phyloP scores from a whole-genome alignment of 2,329 filamentous ascomycete species.

The Diaporthe amygdali region DNA sequence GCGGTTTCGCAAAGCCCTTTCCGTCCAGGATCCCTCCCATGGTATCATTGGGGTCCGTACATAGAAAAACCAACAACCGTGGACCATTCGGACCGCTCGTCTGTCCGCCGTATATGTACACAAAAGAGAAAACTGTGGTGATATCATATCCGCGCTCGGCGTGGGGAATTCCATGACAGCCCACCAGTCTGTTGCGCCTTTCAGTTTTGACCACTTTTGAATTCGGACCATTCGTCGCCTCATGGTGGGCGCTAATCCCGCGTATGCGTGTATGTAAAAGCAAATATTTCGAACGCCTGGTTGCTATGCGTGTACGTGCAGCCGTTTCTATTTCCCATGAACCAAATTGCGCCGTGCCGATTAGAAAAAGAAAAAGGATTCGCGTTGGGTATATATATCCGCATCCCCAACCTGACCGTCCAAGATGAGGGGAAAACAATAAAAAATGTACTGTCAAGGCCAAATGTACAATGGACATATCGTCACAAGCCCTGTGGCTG shows the following conservation, averaged over 20 bases:
- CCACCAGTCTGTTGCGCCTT: neutral
- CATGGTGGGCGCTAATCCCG: neutral
- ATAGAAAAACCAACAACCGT: slow-evolving; percentile 1
- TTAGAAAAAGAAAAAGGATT: neutral
- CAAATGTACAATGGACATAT: neutral
- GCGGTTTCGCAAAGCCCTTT: neutral
- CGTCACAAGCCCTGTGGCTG: neutral
- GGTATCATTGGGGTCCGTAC: slow-evolving; percentile 19
- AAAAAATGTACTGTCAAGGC: neutral
- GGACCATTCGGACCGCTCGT: neutral
- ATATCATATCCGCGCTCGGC: neutral
- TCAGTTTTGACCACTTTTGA: neutral
- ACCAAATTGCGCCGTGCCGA: slow-evolving; percentile 12
- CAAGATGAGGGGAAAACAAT: slow-evolving; percentile 16
- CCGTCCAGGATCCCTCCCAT: slow-evolving; percentile 7
- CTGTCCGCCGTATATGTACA: slow-evolving; percentile 17
- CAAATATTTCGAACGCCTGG: slow-evolving; percentile 4
- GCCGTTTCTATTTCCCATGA: slow-evolving; percentile 12
- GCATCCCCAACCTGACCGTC: slow-evolving; percentile 22
- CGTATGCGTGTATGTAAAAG: neutral
- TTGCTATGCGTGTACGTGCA: slow-evolving; percentile 27
- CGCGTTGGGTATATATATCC: slow-evolving; percentile 24
- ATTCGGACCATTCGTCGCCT: slow-evolving; percentile 16
- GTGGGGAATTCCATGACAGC: neutral
- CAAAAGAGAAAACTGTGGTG: slow-evolving; percentile 5